Evolutionary conservation across 805 yeast species (phyloP), one percentile per base, ranked within the genome.

Genomic region (Saccharomycopsis lassenensis): DNA sequence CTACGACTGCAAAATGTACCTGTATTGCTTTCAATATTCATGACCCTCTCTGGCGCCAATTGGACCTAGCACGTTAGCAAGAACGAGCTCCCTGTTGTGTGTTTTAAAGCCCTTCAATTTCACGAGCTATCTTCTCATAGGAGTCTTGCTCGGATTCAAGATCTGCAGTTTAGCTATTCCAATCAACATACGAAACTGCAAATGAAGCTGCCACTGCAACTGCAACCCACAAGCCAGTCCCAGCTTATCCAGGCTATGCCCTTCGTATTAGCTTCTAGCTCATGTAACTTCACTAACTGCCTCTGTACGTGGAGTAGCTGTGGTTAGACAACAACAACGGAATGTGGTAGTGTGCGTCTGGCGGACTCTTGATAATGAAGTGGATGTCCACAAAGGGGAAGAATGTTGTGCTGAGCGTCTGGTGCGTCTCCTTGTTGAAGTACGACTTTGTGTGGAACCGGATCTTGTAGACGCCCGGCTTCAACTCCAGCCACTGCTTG

Each of bases 281-380:
- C n/a, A 11, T 11, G 11, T 11, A 8, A 3, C 21, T 27, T 16
- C n/a, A 7, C 39, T 50, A 79, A 51, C 82, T 74, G 2, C 97
- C 97, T 39, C 96, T 69, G 60, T 87, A 87, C 0, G 96, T 87
- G 4, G 94, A 74, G 59, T 86, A 87, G 23, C 94, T 79, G 58
- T 79, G 84, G 52, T 84, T 84, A 29, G 94, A 76, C 40, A 87
- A 61, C 36, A 87, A 65, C 43, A 87, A 59, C 0, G 97, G 97
- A 37, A 87, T 79, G 54, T 87, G 97, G 57, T 85, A 87, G 54
- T 87, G 97, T 25, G 71, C 61, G 41, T 77, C 84, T 0, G 84
- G 77, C 0, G 81, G 80, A 44, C 65, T 63, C 5, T 66, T 67
- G 3, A 87, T 72, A 21, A 68, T 69, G 52, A 87, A 87, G 1